phyloP scores from a whole-genome alignment of 805 yeast species.

The Sugiyamaella lignohabitans region DNA sequence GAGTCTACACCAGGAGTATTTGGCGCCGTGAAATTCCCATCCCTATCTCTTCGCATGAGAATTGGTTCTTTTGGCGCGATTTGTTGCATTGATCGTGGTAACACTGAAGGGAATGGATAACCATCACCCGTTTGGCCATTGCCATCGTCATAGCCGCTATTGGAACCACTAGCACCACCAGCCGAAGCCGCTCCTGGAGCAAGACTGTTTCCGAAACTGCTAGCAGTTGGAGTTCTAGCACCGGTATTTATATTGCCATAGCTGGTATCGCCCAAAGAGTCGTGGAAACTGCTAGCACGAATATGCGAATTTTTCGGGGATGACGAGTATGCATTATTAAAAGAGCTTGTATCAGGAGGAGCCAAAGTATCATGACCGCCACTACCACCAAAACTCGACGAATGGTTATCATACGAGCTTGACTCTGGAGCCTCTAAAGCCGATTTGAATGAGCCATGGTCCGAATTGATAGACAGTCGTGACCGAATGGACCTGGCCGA shows the following conservation, averaged over 20 bases:
- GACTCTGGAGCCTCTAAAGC: conserved; percentile 17
- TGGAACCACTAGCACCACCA: not conserved
- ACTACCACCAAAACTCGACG: not conserved
- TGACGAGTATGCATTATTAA: too few relatives aligned
- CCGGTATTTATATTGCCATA: not conserved
- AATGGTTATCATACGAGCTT: not conserved
- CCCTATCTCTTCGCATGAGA: conserved; percentile 47
- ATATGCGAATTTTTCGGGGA: not conserved
- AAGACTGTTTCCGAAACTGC: not conserved
- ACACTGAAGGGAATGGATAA: conserved; percentile 25
- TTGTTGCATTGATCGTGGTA: conserved; percentile 66
- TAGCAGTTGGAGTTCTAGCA: not conserved
- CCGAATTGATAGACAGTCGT: conserved; percentile 21
- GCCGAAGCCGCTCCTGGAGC: not conserved
- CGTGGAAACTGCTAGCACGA: not conserved
- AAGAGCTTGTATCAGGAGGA: not conserved
- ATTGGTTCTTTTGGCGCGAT: conserved; percentile 71
- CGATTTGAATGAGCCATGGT: conserved; percentile 22
- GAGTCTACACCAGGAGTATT: conserved; percentile 2
- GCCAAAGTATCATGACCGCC: not conserved
- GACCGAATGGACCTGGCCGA: conserved; percentile 31
- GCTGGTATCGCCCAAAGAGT: not conserved
- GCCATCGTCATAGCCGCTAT: not conserved
- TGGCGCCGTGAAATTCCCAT: conserved; percentile 30
- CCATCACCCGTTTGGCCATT: conserved; percentile 7